These are phyloP conservation scores for Chlamydomonas incerta DNA, from an alignment of 139 green algal species.

Conservation along the genomic window DNA sequence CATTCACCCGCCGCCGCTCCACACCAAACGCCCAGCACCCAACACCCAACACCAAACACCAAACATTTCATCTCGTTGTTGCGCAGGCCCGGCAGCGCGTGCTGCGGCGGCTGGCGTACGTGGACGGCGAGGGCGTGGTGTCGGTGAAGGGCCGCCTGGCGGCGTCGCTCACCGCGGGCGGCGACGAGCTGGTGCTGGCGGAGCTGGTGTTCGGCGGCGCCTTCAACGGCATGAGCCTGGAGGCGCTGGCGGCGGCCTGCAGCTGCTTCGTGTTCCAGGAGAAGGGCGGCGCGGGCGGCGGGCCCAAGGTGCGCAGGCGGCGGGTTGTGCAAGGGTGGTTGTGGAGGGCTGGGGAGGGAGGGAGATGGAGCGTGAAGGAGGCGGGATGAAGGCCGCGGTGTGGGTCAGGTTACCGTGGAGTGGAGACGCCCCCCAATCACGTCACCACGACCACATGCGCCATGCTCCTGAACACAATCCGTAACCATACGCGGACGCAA, in stretches of 20 bases:
- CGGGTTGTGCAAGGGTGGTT: neutral
- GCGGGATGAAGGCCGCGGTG: neutral
- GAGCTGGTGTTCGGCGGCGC: conserved; percentile 84
- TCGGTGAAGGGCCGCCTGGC: conserved; percentile 72
- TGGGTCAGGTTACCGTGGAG: too few relatives aligned
- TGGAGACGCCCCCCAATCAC: too few relatives aligned
- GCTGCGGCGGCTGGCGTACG: conserved; percentile 74
- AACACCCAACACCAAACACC: too few relatives aligned
- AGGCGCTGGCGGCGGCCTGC: conserved; percentile 73
- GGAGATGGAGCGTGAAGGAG: neutral
- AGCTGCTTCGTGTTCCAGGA: conserved; percentile 86
- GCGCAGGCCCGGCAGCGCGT: conserved; percentile 61
- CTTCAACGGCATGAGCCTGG: conserved; percentile 69
- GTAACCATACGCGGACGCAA: too few relatives aligned
- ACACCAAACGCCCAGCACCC: too few relatives aligned
- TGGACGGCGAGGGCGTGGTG: conserved; percentile 69
- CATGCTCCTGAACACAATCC: too few relatives aligned
- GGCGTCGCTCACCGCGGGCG: conserved; percentile 54
- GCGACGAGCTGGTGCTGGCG: conserved; percentile 83
- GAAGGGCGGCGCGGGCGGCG: conserved; percentile 55
- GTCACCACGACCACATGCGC: too few relatives aligned
- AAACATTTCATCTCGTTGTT: neutral
- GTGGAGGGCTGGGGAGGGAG: neutral
- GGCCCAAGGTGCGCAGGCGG: conserved; percentile 38
- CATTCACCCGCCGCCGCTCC: too few relatives aligned